phyloP scores from a whole-genome alignment of 495 filamentous ascomycete genomes.

The Aspergillus conjunctus region DNA sequence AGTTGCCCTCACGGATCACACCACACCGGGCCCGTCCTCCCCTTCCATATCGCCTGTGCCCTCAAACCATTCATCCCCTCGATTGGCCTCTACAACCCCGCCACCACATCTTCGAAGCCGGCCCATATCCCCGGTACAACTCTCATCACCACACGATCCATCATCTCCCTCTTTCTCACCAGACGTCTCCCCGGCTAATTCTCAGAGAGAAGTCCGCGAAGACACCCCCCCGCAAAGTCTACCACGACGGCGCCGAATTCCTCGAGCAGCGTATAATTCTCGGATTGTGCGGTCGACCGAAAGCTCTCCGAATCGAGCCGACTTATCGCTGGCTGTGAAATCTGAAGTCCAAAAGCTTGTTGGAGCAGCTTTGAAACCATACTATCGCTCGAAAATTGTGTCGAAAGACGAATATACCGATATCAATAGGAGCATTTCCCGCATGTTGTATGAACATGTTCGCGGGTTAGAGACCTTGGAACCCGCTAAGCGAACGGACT shows the following conservation, averaged over 20 bases:
- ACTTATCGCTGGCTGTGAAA: conserved; percentile 71
- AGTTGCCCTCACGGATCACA: conserved; percentile 47
- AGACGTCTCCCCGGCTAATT: conserved; percentile 42
- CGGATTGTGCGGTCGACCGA: conserved; percentile 49
- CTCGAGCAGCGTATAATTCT: conserved; percentile 37
- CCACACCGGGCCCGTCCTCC: conserved; percentile 63
- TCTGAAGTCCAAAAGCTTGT: conserved; percentile 82
- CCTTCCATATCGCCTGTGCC: conserved; percentile 72
- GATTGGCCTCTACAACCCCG: conserved; percentile 71
- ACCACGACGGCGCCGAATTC: conserved; percentile 31
- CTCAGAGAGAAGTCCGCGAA: conserved; percentile 24
- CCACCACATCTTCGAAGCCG: conserved; percentile 64
- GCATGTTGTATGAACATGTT: conserved; percentile 81
- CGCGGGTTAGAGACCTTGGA: conserved; percentile 60
- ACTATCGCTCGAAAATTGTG: conserved; percentile 67
- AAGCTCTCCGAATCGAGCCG: conserved; percentile 55
- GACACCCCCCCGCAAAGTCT: conserved; percentile 19
- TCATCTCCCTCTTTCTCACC: conserved; percentile 62
- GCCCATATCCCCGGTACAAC: conserved; percentile 66
- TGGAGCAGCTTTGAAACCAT: conserved; percentile 70
- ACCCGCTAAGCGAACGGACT: conserved; percentile 57
- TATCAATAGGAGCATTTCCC: conserved; percentile 82
- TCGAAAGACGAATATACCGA: conserved; percentile 82
- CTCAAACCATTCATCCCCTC: conserved; percentile 68
- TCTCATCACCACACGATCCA: conserved; percentile 65